phyloP scores from a whole-genome alignment of 805 yeast species.

The Hanseniaspora vineae region DNA sequence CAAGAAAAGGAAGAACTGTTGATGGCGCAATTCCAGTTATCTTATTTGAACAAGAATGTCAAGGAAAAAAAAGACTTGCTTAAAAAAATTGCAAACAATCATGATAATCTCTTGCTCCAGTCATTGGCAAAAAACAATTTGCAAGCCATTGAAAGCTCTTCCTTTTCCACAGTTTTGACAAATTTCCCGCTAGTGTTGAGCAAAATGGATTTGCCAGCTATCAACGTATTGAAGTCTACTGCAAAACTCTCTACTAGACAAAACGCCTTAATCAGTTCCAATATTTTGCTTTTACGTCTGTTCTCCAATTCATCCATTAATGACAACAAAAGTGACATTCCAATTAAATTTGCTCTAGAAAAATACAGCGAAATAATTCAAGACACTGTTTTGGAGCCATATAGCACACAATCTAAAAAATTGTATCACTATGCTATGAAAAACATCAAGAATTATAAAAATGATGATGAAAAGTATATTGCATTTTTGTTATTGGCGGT shows the following conservation, averaged over 20 bases:
- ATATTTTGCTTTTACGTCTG: not conserved
- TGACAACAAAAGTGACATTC: not conserved
- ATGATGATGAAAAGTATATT: conserved; percentile 9
- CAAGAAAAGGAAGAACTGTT: conserved; percentile 23
- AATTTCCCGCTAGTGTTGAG: conserved; percentile 22
- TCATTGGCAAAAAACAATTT: conserved; percentile 23
- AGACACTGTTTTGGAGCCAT: conserved; percentile 16
- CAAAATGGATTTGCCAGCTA: conserved; percentile 17
- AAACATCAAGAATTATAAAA: conserved; percentile 12
- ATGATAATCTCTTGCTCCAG: conserved; percentile 18
- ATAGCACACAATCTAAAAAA: conserved; percentile 19
- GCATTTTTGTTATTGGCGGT: conserved; percentile 16
- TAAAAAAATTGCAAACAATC: conserved; percentile 16
- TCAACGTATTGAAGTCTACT: not conserved
- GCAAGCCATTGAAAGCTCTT: conserved; percentile 11
- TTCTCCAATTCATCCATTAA: not conserved
- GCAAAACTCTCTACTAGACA: not conserved
- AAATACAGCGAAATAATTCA: conserved; percentile 14
- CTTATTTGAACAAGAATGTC: conserved; percentile 35
- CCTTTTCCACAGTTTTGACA: conserved; percentile 19
- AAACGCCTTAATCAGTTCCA: not conserved
- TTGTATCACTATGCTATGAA: conserved; percentile 13
- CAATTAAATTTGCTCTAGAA: conserved; percentile 6
- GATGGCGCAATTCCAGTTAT: conserved; percentile 48
- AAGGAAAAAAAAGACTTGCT: conserved; percentile 28